phyloP scores from a whole-genome alignment of 352 stramenopile species.

The Pythium vanterpoolii region DNA sequence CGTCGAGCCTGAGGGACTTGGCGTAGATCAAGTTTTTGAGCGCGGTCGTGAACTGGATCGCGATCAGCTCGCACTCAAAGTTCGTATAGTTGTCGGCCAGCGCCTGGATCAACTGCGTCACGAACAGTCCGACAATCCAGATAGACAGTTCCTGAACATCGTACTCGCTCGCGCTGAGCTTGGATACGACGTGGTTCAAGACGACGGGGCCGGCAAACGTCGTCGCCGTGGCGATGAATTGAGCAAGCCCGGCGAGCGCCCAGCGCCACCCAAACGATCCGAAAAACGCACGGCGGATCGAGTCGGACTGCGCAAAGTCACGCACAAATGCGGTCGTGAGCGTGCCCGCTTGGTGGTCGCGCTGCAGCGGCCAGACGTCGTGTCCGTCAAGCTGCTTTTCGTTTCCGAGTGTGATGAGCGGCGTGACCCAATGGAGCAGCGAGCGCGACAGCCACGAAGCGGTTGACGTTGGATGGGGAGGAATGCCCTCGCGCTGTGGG shows the following conservation, averaged over 20 bases:
- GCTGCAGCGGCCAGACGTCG: conserved; percentile 44
- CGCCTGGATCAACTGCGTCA: conserved; percentile 45
- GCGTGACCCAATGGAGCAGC: conserved; percentile 48
- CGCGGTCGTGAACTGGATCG: conserved; percentile 42
- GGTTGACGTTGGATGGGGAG: conserved; percentile 4
- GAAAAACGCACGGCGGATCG: conserved; percentile 35
- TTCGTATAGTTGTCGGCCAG: conserved; percentile 45
- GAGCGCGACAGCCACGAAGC: conserved; percentile 32
- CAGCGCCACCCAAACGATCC: conserved; percentile 35
- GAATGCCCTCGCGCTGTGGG: background rate
- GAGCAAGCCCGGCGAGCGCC: conserved; percentile 28
- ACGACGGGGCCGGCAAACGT: conserved; percentile 44
- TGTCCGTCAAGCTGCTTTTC: conserved; percentile 37
- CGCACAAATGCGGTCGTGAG: conserved; percentile 22
- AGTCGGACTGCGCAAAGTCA: conserved; percentile 30
- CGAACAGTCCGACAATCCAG: conserved; percentile 44
- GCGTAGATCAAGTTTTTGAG: conserved; percentile 53
- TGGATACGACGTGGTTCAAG: conserved; percentile 37
- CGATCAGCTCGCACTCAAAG: conserved; percentile 45
- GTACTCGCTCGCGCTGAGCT: conserved; percentile 26
- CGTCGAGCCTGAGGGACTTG: conserved; percentile 47
- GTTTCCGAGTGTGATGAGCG: conserved; percentile 43
- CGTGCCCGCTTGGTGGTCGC: conserved; percentile 22
- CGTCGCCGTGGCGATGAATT: conserved; percentile 37
- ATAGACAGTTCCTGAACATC: conserved; percentile 14